Conservation (phyloP, 192 early-diverging fungal species). For the Coemansia sp. region DNA sequence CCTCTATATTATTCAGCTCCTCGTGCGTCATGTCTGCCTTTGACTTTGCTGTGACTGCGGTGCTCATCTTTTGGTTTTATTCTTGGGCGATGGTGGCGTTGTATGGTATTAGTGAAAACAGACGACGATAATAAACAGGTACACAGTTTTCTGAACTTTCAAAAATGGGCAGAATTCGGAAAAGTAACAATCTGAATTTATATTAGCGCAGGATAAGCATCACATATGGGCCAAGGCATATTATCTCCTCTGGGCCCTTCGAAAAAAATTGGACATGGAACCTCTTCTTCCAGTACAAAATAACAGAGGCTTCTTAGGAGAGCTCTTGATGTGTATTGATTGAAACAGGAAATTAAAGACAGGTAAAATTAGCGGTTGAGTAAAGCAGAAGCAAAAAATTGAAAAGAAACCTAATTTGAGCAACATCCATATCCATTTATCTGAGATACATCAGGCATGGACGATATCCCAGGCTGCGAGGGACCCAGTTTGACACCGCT, state of each 20-base stretch:
- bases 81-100: neutral
- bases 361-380: no score
- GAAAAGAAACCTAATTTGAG: conserved; percentile 11
- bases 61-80: conserved; percentile 33
- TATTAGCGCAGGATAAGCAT: neutral
- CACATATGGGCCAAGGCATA: neutral
- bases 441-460: conserved; percentile 57
- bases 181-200: neutral
- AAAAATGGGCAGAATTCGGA: no score
- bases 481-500: conserved; percentile 65
- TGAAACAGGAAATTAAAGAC: neutral
- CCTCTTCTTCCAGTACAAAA: no score
- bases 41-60: conserved; percentile 47
- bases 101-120: no score
- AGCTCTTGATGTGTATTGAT: conserved; percentile 4
- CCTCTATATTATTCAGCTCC: conserved; percentile 87
- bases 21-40: conserved; percentile 58
- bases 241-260: no score
- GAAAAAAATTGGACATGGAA: no score
- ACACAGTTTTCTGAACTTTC: neutral
- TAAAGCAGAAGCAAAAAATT: neutral
- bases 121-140: no score
- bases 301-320: no score
- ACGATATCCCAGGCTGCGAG: conserved; percentile 60
- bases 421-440: conserved; percentile 45